Evolutionary conservation across 2,329 filamentous ascomycete species (phyloP).

Genomic region (Fusarium abutilonis): DNA sequence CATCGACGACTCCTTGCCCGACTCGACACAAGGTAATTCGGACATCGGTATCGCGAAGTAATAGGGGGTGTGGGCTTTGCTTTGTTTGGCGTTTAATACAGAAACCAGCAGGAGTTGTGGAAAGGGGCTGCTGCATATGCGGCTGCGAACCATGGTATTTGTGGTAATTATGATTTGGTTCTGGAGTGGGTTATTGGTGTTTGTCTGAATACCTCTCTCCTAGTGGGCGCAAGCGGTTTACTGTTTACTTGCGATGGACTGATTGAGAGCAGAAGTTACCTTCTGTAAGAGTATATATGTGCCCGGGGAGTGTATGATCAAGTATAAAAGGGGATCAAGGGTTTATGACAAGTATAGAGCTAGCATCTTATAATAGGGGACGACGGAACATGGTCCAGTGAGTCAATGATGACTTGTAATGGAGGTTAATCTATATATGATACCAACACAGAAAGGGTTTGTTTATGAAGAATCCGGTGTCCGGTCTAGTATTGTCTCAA

Average conservation of each 20-base stretch:
- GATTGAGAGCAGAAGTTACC: conserved; percentile 21
- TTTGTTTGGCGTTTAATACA: conserved; percentile 18
- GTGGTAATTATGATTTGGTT: conserved; percentile 11
- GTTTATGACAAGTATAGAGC: conserved; percentile 40
- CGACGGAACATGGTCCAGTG: conserved; percentile 12
- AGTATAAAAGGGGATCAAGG: conserved; percentile 9
- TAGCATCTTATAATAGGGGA: conserved; percentile 30
- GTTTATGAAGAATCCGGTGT: conserved; percentile 1
- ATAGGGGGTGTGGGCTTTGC: neutral
- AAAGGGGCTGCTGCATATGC: neutral
- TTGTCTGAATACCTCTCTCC: conserved; percentile 2
- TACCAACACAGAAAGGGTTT: conserved; percentile 10
- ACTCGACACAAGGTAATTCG: conserved; percentile 12
- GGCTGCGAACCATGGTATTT: conserved; percentile 16
- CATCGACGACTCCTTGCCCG: conserved; percentile 37
- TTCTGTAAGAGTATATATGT: conserved; percentile 28
- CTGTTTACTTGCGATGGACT: conserved; percentile 5
- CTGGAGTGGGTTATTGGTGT: conserved; percentile 2
- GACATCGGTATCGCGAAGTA: conserved; percentile 22
- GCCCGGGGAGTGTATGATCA: conserved; percentile 31
- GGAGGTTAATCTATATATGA: conserved; percentile 16
- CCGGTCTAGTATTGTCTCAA: no score
- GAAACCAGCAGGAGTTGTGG: conserved; percentile 14
- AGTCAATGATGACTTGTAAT: conserved; percentile 21
- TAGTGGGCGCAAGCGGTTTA: conserved; percentile 9